phyloP scores from a whole-genome alignment of 2,329 filamentous ascomycete species.

The Aspergillus ochraceoroseus region DNA sequence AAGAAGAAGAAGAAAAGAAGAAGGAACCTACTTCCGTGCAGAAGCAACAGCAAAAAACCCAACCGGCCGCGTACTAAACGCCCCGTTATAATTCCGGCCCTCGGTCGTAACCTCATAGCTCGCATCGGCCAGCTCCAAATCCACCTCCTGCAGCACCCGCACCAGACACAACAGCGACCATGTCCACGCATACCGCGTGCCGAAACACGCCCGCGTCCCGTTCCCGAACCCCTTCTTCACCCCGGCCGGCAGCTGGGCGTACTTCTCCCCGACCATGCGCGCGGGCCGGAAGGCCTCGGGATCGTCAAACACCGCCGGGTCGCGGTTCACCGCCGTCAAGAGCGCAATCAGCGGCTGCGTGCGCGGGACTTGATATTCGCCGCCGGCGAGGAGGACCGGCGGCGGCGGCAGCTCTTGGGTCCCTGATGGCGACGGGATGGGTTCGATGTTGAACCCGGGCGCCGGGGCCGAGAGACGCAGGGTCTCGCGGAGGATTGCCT shows the following conservation, averaged over 20 bases:
- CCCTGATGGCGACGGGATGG: constrained; percentile 47
- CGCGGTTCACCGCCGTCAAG: constrained; percentile 56
- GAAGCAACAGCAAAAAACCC: constrained; percentile 34
- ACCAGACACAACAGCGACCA: constrained; percentile 61
- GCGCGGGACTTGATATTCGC: constrained; percentile 57
- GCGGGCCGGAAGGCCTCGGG: constrained; percentile 64
- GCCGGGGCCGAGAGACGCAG: constrained; percentile 60
- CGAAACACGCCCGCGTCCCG: constrained; percentile 66
- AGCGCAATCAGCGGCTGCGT: constrained; percentile 51
- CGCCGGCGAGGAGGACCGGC: constrained; percentile 50
- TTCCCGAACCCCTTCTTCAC: constrained; percentile 70
- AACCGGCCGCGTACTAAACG: constrained; percentile 51
- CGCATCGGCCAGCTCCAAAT: constrained; percentile 59
- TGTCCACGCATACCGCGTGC: constrained; percentile 68
- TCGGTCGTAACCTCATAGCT: constrained; percentile 35
- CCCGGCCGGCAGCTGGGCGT: constrained; percentile 58
- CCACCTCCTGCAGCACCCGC: constrained; percentile 64
- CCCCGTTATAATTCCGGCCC: constrained; percentile 43
- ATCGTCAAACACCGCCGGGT: constrained; percentile 61
- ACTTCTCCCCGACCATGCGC: constrained; percentile 66
- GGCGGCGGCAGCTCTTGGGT: constrained; percentile 11
- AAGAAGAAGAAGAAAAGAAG: too few relatives aligned
- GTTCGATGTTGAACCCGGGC: constrained; percentile 52
- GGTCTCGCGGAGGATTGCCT: constrained; percentile 62
- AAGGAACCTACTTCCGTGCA: background rate